Evolutionary conservation across 1,284 basidiomycete species (phyloP), one percentile per base, ranked within the genome.

Genomic region (Trichosporon faecale): DNA sequence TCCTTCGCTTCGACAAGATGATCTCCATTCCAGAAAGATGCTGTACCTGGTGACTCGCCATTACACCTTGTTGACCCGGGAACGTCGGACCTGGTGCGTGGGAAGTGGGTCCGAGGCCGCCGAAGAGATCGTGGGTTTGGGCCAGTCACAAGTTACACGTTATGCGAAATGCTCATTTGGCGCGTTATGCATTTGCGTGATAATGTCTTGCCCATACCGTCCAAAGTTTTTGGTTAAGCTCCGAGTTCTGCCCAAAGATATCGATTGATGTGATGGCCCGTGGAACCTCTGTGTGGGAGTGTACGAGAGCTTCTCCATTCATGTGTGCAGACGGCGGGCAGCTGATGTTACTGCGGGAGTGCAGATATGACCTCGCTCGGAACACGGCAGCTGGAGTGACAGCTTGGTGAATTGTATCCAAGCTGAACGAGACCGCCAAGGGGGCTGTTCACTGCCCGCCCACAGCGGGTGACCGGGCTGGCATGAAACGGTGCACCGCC

Each of bases 171-270:
- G 46, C 8, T 7, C 21, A 23, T 23, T 23, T 23, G n/a, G 21
- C 46, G 21, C n/a, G 46, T 52, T 52, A 52, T 52, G 46, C 46
- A 52, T 52, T 52, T 52, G 46, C 46, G 46, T 52, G 46, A 52
- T 21, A 23, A 23, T 23, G 46, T 23, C 46, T 52, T 18, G 16
- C 4, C 6, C 46, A 9, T 52, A 21, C 46, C 46, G n/a, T 18
- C 46, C 21, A 52, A 52, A 23, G n/a, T 52, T 52, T 52, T 21
- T 3, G n/a, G 21, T 21, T 52, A 52, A 52, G 46, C 46, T 52
- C 46, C 46, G 46, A 23, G 21, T 7, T 7, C 46, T 18, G 21
- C 3, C 46, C 21, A 9, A 52, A 52, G 46, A 21, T 52, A 3
- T 44, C 16, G 18, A 18, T 44, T 4, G 3, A 3, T 16, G 16